Base-by-base conservation (phyloP, 2,329 filamentous ascomycete species). In the Plectosphaerella cucumerina region DNA sequence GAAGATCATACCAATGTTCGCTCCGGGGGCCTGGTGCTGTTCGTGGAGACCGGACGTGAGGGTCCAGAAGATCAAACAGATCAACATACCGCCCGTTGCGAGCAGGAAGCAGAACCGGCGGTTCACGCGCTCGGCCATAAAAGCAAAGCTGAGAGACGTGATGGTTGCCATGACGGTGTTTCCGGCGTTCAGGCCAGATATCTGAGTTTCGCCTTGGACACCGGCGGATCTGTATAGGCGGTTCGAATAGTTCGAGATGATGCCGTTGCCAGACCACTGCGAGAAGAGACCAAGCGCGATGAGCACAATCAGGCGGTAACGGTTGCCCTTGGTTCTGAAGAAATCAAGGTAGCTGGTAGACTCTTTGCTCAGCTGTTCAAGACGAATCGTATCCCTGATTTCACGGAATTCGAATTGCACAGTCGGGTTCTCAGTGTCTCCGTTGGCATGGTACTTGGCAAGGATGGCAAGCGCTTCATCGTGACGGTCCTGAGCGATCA, bases 371-470 rank as follows among this genome's bases (percentile, higher is more conserved):
- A 73, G 68, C 58, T 74, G 69, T 63, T 83, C 81, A 21, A 81
- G 60, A 50, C 70, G 67, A 53, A 83, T 70, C 6, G 80, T 82
- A 60, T 82, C 77, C 63, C 75, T 76, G 63, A 85, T 84, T 65
- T 85, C 81, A 34, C 71, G 70, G 65, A 72, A 82, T 60, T 84
- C 80, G 60, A 80, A 78, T 58, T 82, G 76, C 5, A 85, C 82
- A 15, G 75, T 75, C 12, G 75, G 65, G 63, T 82, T 59, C 31
- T 64, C 53, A 46, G 53, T 56, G 56, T 67, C 54, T 35, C 63
- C 65, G 44, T 64, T 64, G 51, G 64, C 63, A 45, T 65, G 63
- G 50, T 64, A 65, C 47, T 60, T 63, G 42, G 65, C 67, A 3
- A 74, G 59, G 44, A 73, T 66, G 0, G 50, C 47, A 4, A 63